phyloP scores from a whole-genome alignment of 1,284 basidiomycete species.

The Cutaneotrichosporon cyanovorans region DNA sequence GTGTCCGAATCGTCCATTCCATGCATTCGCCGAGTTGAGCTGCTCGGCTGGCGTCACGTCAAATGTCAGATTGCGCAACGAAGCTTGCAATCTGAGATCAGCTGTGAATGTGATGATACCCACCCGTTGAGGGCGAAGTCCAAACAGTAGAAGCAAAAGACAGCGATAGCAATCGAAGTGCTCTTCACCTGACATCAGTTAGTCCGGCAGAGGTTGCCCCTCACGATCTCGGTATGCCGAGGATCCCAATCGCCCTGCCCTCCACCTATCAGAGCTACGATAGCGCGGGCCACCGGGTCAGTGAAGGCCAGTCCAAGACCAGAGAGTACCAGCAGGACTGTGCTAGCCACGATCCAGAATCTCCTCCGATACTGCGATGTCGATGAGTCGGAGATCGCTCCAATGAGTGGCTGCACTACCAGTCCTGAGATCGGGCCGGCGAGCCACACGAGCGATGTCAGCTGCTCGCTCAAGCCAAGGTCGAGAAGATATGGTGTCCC shows the following conservation, averaged over 20 bases:
- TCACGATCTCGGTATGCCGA: constrained; percentile 55
- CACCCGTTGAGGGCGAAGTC: constrained; percentile 84
- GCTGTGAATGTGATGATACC: constrained; percentile 2
- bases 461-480: constrained; percentile 80
- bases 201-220: constrained; percentile 23
- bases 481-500: constrained; percentile 87
- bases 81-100: constrained; percentile 68
- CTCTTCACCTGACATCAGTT: constrained; percentile 52
- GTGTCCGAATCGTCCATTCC: constrained; percentile 92
- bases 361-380: constrained; percentile 77
- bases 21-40: constrained; percentile 88
- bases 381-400: constrained; percentile 88
- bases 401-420: constrained; percentile 90
- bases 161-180: constrained; percentile 72
- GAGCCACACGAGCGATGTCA: constrained; percentile 92
- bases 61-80: constrained; percentile 79
- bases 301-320: constrained; percentile 70
- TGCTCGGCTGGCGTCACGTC: constrained; percentile 82
- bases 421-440: constrained; percentile 81
- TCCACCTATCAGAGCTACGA: constrained; percentile 69
- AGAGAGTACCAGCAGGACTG: constrained; percentile 55
- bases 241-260: constrained; percentile 89
- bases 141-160: constrained; percentile 85
- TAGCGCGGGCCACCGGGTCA: constrained; percentile 59
- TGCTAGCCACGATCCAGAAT: constrained; percentile 81